phyloP scores from a whole-genome alignment of 768 basidiomycete species.

The Lactarius psammicola region DNA sequence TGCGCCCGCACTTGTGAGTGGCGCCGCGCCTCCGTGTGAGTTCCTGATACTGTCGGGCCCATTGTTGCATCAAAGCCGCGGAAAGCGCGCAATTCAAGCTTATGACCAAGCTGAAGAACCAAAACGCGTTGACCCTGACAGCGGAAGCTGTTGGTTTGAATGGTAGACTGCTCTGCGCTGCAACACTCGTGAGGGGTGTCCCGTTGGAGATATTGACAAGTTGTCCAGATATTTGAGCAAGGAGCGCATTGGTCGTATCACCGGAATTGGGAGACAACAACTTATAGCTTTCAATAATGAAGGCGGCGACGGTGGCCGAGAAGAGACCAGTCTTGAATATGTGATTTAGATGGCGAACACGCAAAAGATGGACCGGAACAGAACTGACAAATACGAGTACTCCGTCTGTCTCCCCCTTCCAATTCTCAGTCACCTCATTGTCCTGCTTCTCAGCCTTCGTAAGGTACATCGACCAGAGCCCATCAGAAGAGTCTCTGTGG shows the following conservation, averaged over 20 bases:
- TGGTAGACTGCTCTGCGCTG: neutral
- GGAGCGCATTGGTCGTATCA: neutral
- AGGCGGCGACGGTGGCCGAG: slow-evolving; percentile 22
- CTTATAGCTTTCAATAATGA: slow-evolving; percentile 24
- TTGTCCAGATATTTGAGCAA: slow-evolving; percentile 1
- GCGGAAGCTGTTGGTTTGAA: slow-evolving; percentile 1
- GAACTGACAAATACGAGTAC: slow-evolving; percentile 19
- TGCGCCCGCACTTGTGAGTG: neutral
- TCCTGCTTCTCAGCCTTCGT: slow-evolving; percentile 1
- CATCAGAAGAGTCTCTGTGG: slow-evolving; percentile 2
- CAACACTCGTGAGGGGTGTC: neutral
- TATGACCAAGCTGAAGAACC: slow-evolving; percentile 17
- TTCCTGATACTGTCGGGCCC: slow-evolving; percentile 4
- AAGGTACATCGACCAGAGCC: slow-evolving; percentile 16
- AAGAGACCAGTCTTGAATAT: slow-evolving; percentile 22
- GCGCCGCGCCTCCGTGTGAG: neutral
- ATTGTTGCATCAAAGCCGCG: slow-evolving; percentile 14
- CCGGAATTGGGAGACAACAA: slow-evolving; percentile 7
- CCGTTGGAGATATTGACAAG: neutral
- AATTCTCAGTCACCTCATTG: neutral
- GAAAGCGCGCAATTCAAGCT: slow-evolving; percentile 6
- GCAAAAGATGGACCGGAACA: neutral
- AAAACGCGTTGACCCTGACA: slow-evolving; percentile 10
- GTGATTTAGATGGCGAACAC: neutral
- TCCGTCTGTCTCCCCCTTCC: slow-evolving; percentile 11